Base-by-base conservation (phyloP, 2,329 filamentous ascomycete genomes). In the Didymella pinodella region DNA sequence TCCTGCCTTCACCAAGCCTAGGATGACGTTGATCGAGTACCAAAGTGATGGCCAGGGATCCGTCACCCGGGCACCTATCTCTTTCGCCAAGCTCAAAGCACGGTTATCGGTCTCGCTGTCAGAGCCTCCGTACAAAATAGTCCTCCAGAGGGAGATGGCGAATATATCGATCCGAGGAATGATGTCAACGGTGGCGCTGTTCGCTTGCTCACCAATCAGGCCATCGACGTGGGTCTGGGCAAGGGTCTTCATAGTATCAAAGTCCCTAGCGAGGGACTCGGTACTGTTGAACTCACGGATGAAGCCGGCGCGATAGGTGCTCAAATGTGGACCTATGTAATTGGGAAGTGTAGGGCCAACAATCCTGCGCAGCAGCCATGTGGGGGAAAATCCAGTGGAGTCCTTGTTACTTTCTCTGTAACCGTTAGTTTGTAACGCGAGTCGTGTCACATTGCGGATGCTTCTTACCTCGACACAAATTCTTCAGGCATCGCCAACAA, bases 31-130 rank as follows among this genome's bases (percentile, higher is more conserved):
- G 46, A 48, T 26, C 20, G 46, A 36, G 20, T 48, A 48, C 46
- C 46, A 48, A 36, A 48, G 2, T n/a, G 46, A 48, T 14, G 46
- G 46, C 46, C 46, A 48, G 20, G 46, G 46, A 38, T 48, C 46
- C 11, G 31, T 48, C 11, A 48, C 46, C 6, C 46, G 46, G 31
- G 46, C 46, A 26, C 46, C 46, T 36, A 48, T 48, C 8, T 20
- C 31, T 48, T 26, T 48, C 31, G 46, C 29, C 28, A 48, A 38
- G 31, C 16, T 26, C 20, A 48, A 26, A 3, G 20, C 46, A 20
- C 46, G 20, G 20, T 20, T 26, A n/a, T 48, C 7, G 18, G 20
- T 48, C 31, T 48, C 46, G 31, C 46, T 48, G 12, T 48, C 31
- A 48, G 46, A 48, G 29, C 46, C 36, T 22, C 46, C 46, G 16